Conservation (phyloP, 768 basidiomycete genomes). For the Psilocybe cyanescens region DNA sequence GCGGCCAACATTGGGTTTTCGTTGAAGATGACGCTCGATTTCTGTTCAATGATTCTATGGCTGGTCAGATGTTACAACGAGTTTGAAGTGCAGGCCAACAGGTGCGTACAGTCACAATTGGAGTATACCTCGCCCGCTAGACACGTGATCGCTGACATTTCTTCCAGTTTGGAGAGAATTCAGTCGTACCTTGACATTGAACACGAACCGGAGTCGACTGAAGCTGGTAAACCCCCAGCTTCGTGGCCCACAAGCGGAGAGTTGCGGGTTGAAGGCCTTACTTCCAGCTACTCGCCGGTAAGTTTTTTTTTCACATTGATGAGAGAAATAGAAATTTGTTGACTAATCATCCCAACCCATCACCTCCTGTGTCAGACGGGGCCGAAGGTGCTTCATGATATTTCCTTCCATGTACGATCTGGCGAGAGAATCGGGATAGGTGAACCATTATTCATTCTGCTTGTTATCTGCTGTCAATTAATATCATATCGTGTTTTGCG, state of each 20-base stretch:
- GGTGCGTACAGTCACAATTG: constrained; percentile 26
- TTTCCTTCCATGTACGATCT: constrained; percentile 55
- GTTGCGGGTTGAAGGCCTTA: constrained; percentile 56
- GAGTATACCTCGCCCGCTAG: background rate
- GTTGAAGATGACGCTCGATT: constrained; percentile 63
- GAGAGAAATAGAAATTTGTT: background rate
- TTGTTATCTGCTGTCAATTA: background rate
- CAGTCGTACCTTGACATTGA: constrained; percentile 65
- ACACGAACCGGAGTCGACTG: constrained; percentile 50
- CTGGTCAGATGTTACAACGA: constrained; percentile 48
- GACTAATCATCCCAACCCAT: background rate
- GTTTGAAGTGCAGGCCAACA: constrained; percentile 50
- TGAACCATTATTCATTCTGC: background rate
- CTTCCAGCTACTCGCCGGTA: constrained; percentile 54
- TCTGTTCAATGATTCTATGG: constrained; percentile 61
- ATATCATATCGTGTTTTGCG: background rate
- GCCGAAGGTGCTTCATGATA: constrained; percentile 58
- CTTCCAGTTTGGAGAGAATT: constrained; percentile 60
- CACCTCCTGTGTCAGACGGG: constrained; percentile 30
- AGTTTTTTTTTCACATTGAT: background rate
- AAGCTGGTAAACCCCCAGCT: constrained; percentile 57
- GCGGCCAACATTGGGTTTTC: constrained; percentile 56
- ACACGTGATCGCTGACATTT: background rate
- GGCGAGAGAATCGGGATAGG: constrained; percentile 44
- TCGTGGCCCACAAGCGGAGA: constrained; percentile 69